Evolutionary conservation across 805 yeast species (phyloP), one percentile per base, ranked within the genome.

Genomic region (Barnettozyma sucrosica): DNA sequence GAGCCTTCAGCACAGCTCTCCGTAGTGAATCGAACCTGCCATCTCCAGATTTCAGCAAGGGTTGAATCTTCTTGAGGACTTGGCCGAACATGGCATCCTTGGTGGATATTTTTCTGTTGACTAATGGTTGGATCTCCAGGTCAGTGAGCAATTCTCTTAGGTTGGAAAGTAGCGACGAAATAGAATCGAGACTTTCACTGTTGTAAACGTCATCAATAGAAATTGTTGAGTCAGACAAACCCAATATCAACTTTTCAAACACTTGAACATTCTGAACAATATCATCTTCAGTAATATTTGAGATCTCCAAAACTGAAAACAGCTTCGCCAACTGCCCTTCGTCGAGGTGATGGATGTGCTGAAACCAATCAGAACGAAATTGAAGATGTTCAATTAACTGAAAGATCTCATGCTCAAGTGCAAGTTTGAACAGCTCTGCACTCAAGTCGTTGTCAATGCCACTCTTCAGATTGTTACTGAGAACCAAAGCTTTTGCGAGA

Each of bases 391-490:
- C 41, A n/a, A 43, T 21, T 26, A 47, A 18, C 21, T 43, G 38
- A 28, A 21, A 43, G 19, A 36, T 25, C 11, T 43, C 50, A 14
- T 32, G 20, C 10, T 43, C 41, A 3, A 47, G 25, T 13, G 44
- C 44, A 2, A 47, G 20, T 39, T 34, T 43, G 32, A 47, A 43
- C 10, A 47, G 20, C 20, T 46, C 40, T 21, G 38, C 9, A 16
- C n/a, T 37, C 23, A 46, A 11, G 5, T 23, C 21, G 16, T 14
- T 10, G 34, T 46, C 40, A 14, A 25, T 1, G 13, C 23, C 33
- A 3, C 5, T 14, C 38, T 18, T 10, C 14, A 47, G n/a, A 14
- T 40, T 40, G 10, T 26, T 43, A 2, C 36, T 25, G 13, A 47
- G 36, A 4, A 43, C 5, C 11, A 43, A 7, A 6, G 50, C 44